phyloP scores from a whole-genome alignment of 106 monocot species.

The Cymbidium sinense region DNA sequence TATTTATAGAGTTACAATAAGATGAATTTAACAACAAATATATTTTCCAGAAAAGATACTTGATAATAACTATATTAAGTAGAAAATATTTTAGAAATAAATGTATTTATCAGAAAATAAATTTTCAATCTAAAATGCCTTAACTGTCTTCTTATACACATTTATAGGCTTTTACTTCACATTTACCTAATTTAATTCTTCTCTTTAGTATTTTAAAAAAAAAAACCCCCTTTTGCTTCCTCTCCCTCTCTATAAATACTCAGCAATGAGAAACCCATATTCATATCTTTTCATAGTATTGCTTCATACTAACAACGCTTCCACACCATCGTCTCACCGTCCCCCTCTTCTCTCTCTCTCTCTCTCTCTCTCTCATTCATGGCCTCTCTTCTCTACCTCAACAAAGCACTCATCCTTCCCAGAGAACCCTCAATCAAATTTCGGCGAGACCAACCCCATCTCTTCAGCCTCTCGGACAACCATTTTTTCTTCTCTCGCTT shows the following conservation, averaged over 20 bases:
- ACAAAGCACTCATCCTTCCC: not conserved
- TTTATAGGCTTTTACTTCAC: no score
- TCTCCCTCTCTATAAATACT: not conserved
- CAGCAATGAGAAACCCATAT: not conserved
- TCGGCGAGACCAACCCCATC: conserved; percentile 8
- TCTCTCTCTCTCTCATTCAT: not conserved
- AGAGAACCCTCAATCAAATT: not conserved
- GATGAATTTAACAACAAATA: no score
- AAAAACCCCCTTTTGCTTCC: not conserved
- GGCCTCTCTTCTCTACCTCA: conserved; percentile 3
- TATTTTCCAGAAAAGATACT: not conserved
- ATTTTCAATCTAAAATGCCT: no score
- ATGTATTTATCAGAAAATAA: no score
- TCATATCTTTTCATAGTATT: not conserved
- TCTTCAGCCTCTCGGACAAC: not conserved
- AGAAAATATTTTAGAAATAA: not conserved
- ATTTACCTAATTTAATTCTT: no score
- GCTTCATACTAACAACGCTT: not conserved
- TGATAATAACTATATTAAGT: not conserved
- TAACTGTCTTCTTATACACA: no score
- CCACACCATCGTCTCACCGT: no score
- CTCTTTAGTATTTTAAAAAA: no score
- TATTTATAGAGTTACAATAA: no score
- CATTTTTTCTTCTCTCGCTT: not conserved
- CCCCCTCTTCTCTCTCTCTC: not conserved